Evolutionary conservation across 345 rosid species (phyloP).

Genomic region (Raphanus sativus): DNA sequence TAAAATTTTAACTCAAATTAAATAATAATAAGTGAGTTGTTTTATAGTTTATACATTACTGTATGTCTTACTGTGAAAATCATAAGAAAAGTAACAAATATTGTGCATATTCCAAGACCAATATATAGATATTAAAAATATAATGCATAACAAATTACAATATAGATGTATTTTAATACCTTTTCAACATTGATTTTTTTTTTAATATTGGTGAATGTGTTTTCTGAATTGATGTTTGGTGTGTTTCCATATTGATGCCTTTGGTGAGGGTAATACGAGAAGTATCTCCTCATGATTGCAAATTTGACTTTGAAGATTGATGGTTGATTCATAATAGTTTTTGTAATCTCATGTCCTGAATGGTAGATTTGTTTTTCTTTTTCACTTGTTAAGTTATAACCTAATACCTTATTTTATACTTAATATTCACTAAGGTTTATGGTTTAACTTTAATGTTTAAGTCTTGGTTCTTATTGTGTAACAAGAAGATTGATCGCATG

Average conservation of each 20-base stretch:
- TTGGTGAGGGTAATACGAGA: slow-evolving; percentile 20
- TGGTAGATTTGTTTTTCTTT: slow-evolving; percentile 2
- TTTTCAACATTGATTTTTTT: neutral
- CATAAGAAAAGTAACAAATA: too few species aligned
- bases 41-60: too few species aligned
- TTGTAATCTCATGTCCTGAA: neutral
- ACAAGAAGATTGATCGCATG: neutral
- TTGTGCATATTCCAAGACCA: neutral
- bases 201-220: slow-evolving; percentile 21
- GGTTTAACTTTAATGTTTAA: slow-evolving; percentile 3
- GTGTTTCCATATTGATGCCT: slow-evolving; percentile 33
- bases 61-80: neutral
- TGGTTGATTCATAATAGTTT: slow-evolving; percentile 26
- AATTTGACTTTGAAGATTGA: slow-evolving; percentile 23
- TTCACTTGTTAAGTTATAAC: neutral
- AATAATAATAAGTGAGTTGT: neutral
- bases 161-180: neutral
- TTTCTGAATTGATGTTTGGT: slow-evolving; percentile 25
- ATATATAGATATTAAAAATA: neutral
- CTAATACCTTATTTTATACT: neutral
- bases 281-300: slow-evolving; percentile 29
- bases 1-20: neutral
- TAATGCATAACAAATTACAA: neutral
- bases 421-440: neutral
- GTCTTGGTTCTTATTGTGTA: neutral